Evolutionary conservation across 805 yeast species (phyloP), one percentile per base, ranked within the genome.

Genomic region (Schwanniomyces yamadae): DNA sequence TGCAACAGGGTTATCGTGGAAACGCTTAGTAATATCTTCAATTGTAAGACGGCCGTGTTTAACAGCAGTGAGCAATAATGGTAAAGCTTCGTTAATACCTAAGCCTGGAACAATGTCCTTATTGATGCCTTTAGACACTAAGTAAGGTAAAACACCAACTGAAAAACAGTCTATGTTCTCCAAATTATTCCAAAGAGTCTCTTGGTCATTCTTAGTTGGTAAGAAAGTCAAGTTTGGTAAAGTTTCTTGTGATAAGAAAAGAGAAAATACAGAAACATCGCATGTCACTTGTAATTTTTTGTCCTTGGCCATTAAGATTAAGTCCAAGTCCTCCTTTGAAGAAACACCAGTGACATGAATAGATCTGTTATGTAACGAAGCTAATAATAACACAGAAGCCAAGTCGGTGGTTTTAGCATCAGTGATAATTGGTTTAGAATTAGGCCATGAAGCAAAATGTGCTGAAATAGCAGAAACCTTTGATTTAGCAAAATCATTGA

Each of bases 361-460:
- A 26, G 88, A 71, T 54, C 95, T 78, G 65, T 70, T 76, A 71
- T 86, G 89, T 57, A 91, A 75, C 18, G 96, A 84, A 28, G 97
- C 95, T 64, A 91, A 71, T 54, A 91, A 75, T 58, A 91, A 69
- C 29, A 90, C 83, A 3, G 96, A 85, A n/a, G 98, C 98, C 54
- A 91, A 72, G 54, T 88, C 91, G 25, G 96, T 85, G 17, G 91
- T 82, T 59, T 78, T 81, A 33, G 98, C 96, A 63, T 91, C 97
- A 27, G 96, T 88, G 45, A 90, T 75, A 42, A 91, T 83, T 41
- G 93, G 91, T 68, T 88, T 89, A 52, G 63, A 63, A 34, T 73
- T 71, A 35, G 96, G 95, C 96, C 97, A 90, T 23, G 78, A 67
- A 44, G 82, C 79, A 52, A 89, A 80, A 50, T 86, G 95, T 20